Base-by-base conservation (phyloP, 306 rosid genomes). In the Vigna radiata region DNA sequence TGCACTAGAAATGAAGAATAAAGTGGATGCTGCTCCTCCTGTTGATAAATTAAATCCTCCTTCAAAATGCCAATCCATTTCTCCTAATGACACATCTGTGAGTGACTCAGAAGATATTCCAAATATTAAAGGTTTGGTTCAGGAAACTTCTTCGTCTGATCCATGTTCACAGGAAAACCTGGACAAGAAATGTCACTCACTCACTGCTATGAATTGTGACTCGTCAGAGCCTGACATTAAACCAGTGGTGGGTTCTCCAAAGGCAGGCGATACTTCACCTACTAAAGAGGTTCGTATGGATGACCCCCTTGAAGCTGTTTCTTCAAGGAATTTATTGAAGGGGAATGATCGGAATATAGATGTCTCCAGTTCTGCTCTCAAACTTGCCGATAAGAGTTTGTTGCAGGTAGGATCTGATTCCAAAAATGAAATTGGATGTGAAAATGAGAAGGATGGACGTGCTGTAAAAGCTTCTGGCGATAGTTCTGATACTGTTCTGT, bases 221-320 rank as follows among this genome's bases (percentile, higher is more conserved):
- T 61, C 67, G n/a, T 61, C 21, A 41, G 44, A 61, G 2, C 67
- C 15, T 31, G 29, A 31, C 12, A 31, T 61, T 7, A 61, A 29
- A 15, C 44, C 67, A 15, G 44, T 16, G 67, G 31, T 61, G 67
- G 43, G 7, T 59, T 59, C 65, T 13, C 18, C 14, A 27, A 13
- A 25, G 65, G 65, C 4, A 59, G 66, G 31, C 66, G 74, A 56
- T 67, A 47, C 70, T 13, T 1, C 41, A 31, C 77, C 83, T 71
- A 77, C 70, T 36, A 76, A 78, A 49, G 88, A 77, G 78, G 77
- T 62, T 80, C 83, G 50, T 69, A 58, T 59, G 44, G 81, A 78
- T 73, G 77, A 70, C 76, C 31, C 84, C 75, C 77, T 43, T 80
- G 85, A 85, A 85, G 80, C 82, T 70, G 63, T 79, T 76, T 78